Evolutionary conservation across 768 basidiomycete species (phyloP), one percentile per base, ranked within the genome.

Genomic region (Phallus indusiatus): DNA sequence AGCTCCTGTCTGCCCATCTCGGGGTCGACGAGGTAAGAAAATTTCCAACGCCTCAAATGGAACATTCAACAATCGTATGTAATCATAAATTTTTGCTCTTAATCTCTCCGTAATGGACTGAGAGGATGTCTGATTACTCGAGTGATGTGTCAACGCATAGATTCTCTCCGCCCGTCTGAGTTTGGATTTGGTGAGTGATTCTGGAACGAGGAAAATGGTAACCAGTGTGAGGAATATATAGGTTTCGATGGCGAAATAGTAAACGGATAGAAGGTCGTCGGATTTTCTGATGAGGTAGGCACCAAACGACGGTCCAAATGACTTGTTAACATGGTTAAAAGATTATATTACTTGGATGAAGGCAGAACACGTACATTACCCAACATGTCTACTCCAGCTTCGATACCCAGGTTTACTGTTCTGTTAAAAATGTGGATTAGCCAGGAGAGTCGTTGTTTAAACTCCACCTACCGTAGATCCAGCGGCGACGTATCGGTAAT

Each of bases 261-360:
- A 94, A 14, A 89, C 82, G 0, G 81, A 81, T 18, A 89, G 69
- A 9, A 79, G 64, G 17, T 73, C 71, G 5, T 77, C 78, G 1
- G 84, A 86, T 21, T 70, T 64, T 37, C 73, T 78, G 65, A 93
- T 81, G 37, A 90, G 67, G 36, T 88, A 60, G 54, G 81, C 77
- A 14, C 90, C 89, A 0, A 93, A 60, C 2, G 82, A 77, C 4
- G 93, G 93, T 0, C 93, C 93, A n/a, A 88, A 28, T 1, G 85
- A 85, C 57, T n/a, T 59, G 20, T 17, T n/a, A 21, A 18, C 33
- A 24, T 10, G 36, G 42, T 42, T n/a, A 42, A 10, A 12, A 4
- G 42, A 42, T 4, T 2, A 42, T 42, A 10, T 10, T 42, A 14
- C 4, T n/a, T n/a, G n/a, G n/a, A 42, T 12, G 12, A 42, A 42